These are phyloP conservation scores for Psidium friedrichsthalianum DNA, from an alignment of 345 rosid genomes.

Conservation along the genomic window DNA sequence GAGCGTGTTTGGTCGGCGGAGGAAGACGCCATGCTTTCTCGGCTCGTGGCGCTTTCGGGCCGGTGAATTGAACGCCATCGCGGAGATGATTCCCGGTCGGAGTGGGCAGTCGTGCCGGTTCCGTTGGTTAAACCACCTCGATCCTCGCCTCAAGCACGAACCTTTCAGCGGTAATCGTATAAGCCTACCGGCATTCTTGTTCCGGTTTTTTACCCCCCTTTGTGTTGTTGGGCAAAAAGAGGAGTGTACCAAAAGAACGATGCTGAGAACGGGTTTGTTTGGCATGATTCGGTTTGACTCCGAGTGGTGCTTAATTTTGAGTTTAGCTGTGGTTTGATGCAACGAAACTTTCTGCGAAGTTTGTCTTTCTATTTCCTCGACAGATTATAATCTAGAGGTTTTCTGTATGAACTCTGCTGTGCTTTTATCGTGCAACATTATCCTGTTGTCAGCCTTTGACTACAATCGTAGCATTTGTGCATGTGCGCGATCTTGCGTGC, in stretches of 20 bases:
- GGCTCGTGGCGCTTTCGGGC: constrained; percentile 40
- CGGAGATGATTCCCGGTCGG: constrained; percentile 53
- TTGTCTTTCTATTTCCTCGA: too few species aligned
- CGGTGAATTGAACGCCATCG: constrained; percentile 57
- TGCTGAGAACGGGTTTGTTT: background rate
- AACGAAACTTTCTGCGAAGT: background rate
- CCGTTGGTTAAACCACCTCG: constrained; percentile 91
- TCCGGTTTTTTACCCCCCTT: background rate
- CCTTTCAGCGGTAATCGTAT: constrained; percentile 52
- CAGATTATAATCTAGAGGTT: too few species aligned
- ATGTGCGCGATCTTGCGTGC: background rate
- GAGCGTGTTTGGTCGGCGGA: constrained; percentile 50
- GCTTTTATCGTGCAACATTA: background rate
- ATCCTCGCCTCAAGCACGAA: constrained; percentile 58
- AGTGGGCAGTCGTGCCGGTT: constrained; percentile 84
- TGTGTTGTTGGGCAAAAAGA: background rate
- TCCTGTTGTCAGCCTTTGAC: background rate
- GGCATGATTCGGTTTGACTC: background rate
- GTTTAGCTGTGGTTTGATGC: background rate
- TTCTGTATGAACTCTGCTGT: too few species aligned
- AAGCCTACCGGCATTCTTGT: background rate
- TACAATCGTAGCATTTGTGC: background rate
- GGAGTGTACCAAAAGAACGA: background rate
- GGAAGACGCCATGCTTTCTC: constrained; percentile 36
- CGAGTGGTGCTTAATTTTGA: background rate